phyloP scores from a whole-genome alignment of 2,329 filamentous ascomycete genomes.

The Cytospora paraplurivora region DNA sequence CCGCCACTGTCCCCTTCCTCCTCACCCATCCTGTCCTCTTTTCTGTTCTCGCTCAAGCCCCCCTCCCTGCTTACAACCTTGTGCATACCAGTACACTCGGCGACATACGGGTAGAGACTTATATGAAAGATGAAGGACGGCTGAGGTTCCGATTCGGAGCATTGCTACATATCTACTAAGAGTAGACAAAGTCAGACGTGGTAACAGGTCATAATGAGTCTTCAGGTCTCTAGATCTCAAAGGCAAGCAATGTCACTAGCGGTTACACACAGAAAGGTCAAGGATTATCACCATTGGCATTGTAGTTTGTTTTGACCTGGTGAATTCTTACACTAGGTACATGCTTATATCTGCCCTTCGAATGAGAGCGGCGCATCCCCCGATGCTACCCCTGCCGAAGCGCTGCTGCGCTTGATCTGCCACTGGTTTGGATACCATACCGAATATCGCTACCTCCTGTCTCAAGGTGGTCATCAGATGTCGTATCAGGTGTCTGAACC shows the following conservation, averaged over 20 bases:
- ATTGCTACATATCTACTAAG: too few species aligned
- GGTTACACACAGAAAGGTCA: not conserved
- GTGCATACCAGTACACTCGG: too few species aligned
- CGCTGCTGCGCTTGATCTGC: slow-evolving; percentile 15
- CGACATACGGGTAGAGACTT: too few species aligned
- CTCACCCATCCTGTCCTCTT: too few species aligned
- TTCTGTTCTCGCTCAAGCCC: too few species aligned
- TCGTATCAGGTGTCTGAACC: slow-evolving; percentile 1
- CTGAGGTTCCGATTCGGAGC: too few species aligned
- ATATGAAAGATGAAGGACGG: too few species aligned
- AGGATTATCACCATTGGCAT: not conserved
- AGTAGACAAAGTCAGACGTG: too few species aligned
- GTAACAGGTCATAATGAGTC: too few species aligned
- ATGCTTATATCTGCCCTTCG: slow-evolving; percentile 21
- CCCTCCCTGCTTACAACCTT: too few species aligned
- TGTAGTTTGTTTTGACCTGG: slow-evolving; percentile 13
- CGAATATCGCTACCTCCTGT: slow-evolving; percentile 13
- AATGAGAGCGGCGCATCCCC: slow-evolving; percentile 2
- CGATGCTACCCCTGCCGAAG: slow-evolving; percentile 1
- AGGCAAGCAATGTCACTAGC: not conserved
- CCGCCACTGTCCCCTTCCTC: too few species aligned
- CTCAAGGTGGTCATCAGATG: slow-evolving; percentile 12
- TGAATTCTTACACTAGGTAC: slow-evolving; percentile 12
- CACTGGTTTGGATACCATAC: slow-evolving; percentile 18
- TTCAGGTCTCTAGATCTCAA: too few species aligned